Conservation (phyloP, 257 asterid genomes). For the Henckelia pumila region DNA sequence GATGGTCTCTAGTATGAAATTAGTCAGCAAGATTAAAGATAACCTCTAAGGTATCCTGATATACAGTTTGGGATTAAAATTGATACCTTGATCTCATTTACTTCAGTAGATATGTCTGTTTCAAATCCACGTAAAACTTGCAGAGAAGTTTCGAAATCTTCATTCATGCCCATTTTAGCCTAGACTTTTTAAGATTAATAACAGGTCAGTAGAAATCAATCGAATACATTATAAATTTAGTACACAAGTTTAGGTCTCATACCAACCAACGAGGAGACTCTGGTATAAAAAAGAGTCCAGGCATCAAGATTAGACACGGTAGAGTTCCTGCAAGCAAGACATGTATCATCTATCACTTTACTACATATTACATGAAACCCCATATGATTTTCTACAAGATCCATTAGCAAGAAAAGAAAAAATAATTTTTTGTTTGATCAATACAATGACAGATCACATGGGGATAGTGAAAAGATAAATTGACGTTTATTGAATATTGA, state of each 20-base stretch:
- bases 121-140: conserved; percentile 90
- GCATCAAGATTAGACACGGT: conserved; percentile 84
- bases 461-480: neutral
- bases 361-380: conserved; percentile 5
- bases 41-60: conserved; percentile 4
- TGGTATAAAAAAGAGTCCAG: conserved; percentile 88
- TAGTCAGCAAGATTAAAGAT: conserved; percentile 13
- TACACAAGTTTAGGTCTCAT: conserved; percentile 35
- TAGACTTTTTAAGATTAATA: conserved; percentile 24
- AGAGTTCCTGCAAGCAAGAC: conserved; percentile 51
- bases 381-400: neutral
- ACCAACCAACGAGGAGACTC: conserved; percentile 99
- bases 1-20: conserved; percentile 15
- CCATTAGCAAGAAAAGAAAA: neutral
- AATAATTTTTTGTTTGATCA: neutral
- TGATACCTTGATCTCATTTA: conserved; percentile 80
- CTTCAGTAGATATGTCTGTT: conserved; percentile 67
- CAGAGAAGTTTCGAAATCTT: conserved; percentile 75
- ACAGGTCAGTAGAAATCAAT: conserved; percentile 20
- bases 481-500: neutral
- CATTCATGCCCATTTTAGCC: conserved; percentile 81
- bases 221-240: conserved; percentile 5
- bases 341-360: neutral
- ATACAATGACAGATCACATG: neutral
- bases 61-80: neutral